Conservation (phyloP, 2,329 filamentous ascomycete species). For the Colletotrichum simmondsii region DNA sequence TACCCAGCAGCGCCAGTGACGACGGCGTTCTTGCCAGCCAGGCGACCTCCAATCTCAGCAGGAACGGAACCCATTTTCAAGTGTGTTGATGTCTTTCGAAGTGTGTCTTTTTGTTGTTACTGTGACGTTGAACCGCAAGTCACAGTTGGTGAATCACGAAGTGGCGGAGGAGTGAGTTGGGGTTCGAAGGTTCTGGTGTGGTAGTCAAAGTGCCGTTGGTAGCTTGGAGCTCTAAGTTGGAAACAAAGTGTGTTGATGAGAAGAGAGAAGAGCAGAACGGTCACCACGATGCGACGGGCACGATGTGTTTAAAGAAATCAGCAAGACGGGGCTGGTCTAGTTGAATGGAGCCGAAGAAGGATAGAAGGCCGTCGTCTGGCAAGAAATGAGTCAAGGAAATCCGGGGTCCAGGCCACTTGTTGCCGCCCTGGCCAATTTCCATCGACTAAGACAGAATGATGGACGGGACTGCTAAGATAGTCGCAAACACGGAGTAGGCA, state of each 20-base stretch:
- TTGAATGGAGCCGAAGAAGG: slow-evolving; percentile 24
- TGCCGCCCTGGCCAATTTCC: slow-evolving; percentile 7
- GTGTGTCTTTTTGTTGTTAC: not conserved
- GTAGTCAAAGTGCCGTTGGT: not conserved
- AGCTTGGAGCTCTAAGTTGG: not conserved
- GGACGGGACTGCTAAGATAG: not conserved
- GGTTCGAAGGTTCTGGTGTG: not conserved
- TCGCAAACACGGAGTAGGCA: slow-evolving; percentile 14
- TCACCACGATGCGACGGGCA: slow-evolving; percentile 4
- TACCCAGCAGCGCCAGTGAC: slow-evolving; percentile 90
- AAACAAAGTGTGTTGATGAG: not conserved
- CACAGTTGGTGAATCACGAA: not conserved
- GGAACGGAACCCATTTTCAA: slow-evolving; percentile 42
- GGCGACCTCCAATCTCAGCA: slow-evolving; percentile 54
- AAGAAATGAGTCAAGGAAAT: slow-evolving; percentile 36
- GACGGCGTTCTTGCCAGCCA: slow-evolving; percentile 72
- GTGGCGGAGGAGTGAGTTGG: slow-evolving; percentile 11
- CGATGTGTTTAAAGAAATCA: slow-evolving; percentile 25
- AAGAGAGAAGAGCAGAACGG: not conserved
- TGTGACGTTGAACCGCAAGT: slow-evolving; percentile 4
- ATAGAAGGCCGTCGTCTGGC: slow-evolving; percentile 4
- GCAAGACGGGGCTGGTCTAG: slow-evolving; percentile 28
- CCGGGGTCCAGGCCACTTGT: slow-evolving; percentile 20
- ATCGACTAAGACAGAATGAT: not conserved
- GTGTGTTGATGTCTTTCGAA: not conserved